Evolutionary conservation across 148 eudicot species (phyloP), one percentile per base, ranked within the genome.

Genomic region (Salicornia ramosissima): DNA sequence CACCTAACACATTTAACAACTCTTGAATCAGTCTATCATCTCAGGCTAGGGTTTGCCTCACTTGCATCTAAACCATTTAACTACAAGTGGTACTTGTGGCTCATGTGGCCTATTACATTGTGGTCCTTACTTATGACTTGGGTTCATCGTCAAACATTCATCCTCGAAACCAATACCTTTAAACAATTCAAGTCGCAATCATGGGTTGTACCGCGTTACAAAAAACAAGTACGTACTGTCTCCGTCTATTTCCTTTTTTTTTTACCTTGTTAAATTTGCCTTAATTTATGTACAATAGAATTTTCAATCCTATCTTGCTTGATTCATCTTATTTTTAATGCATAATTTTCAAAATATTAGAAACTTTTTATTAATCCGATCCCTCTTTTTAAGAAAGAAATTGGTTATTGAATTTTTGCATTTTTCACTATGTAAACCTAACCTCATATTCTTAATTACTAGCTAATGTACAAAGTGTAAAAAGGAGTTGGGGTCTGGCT

Each of bases 1-100:
- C 89, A 92, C 54, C 46, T 92, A 19, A 92, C 96, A 0, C 97
- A 92, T 71, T 53, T 92, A 12, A 92, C 97, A 1, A 87, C 97
- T 5, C 88, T 86, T 1, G 86, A 92, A 52, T 92, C 97, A 15
- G 73, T 87, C n/a, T 92, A 92, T 66, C 96, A 89, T 21, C 72
- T 82, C 8, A 77, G 93, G 64, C 74, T 92, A 5, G 97, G 93
- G 1, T 89, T 92, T 34, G 87, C 96, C 0, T 75, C 82, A 29
- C 46, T 92, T 29, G 93, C 96, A 16, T 80, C 97, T 0, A 72
- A 75, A 5, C 97, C 97, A 43, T 75, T 83, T 51, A 65, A 73
- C 24, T 71, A 88, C 9, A 87, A 78, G 52, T 89, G 90, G 92
- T 90, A 90, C 83, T 42, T 90, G n/a, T 77, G 86, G 85, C 22